Evolutionary conservation across 306 rosid genomes (phyloP).

Genomic region (Rubus parviflorus): DNA sequence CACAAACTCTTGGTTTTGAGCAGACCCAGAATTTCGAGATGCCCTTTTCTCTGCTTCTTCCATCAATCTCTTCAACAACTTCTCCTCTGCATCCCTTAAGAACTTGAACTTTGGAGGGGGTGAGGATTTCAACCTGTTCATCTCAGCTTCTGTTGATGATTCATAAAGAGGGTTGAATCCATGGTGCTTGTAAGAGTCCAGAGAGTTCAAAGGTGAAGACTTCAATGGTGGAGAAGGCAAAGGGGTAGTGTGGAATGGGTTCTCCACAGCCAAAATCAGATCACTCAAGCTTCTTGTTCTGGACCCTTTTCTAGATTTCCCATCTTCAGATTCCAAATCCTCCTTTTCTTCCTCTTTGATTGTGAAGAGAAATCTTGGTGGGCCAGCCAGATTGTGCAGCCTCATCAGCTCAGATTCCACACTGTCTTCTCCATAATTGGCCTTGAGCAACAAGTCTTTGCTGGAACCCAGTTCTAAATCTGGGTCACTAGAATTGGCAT

Average conservation of each 20-base stretch:
- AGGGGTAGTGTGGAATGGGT: slow-evolving; percentile 50
- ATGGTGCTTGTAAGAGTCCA: slow-evolving; percentile 54
- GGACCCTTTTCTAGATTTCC: slow-evolving; percentile 65
- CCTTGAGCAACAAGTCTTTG: slow-evolving; percentile 46
- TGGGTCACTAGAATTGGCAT: slow-evolving; percentile 31
- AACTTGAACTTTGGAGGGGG: slow-evolving; percentile 90
- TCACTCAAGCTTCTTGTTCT: slow-evolving; percentile 75
- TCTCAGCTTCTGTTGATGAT: slow-evolving; percentile 51
- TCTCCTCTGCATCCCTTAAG: slow-evolving; percentile 88
- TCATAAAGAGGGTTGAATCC: slow-evolving; percentile 91
- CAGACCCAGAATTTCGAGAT: slow-evolving; percentile 28
- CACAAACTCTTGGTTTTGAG: slow-evolving; percentile 25
- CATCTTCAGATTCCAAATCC: slow-evolving; percentile 86
- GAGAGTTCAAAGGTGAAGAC: slow-evolving; percentile 40
- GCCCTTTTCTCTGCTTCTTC: slow-evolving; percentile 64
- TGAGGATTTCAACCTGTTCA: slow-evolving; percentile 61
- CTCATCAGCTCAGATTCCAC: slow-evolving; percentile 82
- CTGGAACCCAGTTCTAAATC: slow-evolving; percentile 51
- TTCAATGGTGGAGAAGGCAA: slow-evolving; percentile 58
- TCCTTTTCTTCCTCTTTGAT: slow-evolving; percentile 86
- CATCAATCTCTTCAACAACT: slow-evolving; percentile 53
- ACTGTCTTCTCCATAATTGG: slow-evolving; percentile 52
- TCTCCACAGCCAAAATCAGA: slow-evolving; percentile 42
- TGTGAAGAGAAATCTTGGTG: slow-evolving; percentile 86
- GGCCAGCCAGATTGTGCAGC: slow-evolving; percentile 83